Evolutionary conservation across 306 rosid species (phyloP).

Genomic region (Ormosia emarginata): DNA sequence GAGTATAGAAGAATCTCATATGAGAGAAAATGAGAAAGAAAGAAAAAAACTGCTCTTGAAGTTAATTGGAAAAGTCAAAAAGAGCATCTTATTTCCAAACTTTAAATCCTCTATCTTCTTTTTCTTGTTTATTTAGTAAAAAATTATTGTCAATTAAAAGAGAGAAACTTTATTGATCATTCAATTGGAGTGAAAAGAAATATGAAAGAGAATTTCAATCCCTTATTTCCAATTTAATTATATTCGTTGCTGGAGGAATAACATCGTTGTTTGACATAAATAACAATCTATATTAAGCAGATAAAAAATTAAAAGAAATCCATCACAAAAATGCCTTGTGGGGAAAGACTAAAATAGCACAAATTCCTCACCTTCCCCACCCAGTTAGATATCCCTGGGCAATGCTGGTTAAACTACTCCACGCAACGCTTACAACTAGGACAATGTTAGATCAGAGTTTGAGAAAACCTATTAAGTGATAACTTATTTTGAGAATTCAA

Average conservation of each 20-base stretch:
- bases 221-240: slow-evolving; percentile 1
- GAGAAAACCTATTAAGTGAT: slow-evolving; percentile 36
- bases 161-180: too few species aligned
- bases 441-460: slow-evolving; percentile 88
- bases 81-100: too few species aligned
- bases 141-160: too few species aligned
- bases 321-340: background rate
- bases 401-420: slow-evolving; percentile 96
- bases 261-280: background rate
- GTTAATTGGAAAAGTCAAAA: too few species aligned
- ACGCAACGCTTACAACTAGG: slow-evolving; percentile 89
- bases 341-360: slow-evolving; percentile 1
- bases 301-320: background rate
- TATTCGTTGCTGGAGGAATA: background rate
- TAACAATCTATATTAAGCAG: background rate
- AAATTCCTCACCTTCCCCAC: slow-evolving; percentile 79
- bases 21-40: too few species aligned
- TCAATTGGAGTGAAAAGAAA: too few species aligned
- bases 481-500: slow-evolving; percentile 25
- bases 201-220: too few species aligned
- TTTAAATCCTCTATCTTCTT: too few species aligned
- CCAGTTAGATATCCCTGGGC: slow-evolving; percentile 99
- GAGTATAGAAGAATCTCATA: too few species aligned
- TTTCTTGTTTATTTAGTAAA: too few species aligned
- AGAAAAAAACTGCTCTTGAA: too few species aligned